Evolutionary conservation across 163 green algal species (phyloP).

Genomic region (Chloromonas sp.): DNA sequence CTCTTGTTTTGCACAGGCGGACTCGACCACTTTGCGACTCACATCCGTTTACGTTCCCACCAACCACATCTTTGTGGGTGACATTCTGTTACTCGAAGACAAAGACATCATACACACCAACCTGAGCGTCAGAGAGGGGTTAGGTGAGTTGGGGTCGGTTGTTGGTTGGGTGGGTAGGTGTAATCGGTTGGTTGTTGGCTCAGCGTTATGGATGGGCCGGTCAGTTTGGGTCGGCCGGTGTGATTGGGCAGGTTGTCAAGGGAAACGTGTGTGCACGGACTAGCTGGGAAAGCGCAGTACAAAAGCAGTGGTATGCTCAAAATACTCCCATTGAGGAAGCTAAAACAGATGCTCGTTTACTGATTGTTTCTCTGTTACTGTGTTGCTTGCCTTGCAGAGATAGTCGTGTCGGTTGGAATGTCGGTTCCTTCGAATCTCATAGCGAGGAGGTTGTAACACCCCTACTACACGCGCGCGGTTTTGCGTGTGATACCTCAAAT

Average conservation of each 20-base stretch:
- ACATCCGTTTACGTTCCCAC: conserved; percentile 86
- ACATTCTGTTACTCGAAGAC: conserved; percentile 81
- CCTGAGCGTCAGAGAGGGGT: conserved; percentile 76
- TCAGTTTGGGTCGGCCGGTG: background rate
- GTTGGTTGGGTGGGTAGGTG: background rate
- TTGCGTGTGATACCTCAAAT: too few relatives aligned
- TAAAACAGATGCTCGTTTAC: too few relatives aligned
- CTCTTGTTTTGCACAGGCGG: too few relatives aligned
- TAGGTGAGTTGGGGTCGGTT: conserved; percentile 42
- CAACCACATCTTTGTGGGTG: conserved; percentile 91
- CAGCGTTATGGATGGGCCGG: conserved; percentile 7
- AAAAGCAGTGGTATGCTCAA: too few relatives aligned
- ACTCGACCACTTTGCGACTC: conserved; percentile 39
- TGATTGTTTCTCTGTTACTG: too few relatives aligned
- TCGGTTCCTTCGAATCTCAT: conserved; percentile 58
- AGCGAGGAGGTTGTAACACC: too few relatives aligned
- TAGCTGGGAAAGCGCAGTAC: too few relatives aligned
- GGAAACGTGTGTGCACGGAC: background rate
- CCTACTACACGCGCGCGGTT: too few relatives aligned
- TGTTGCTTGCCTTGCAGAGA: background rate
- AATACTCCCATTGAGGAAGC: too few relatives aligned
- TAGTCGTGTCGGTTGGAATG: conserved; percentile 83
- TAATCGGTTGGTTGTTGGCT: background rate
- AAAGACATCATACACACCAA: conserved; percentile 84
- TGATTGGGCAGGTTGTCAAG: background rate